A percentile compares a stretch with the other conserved stretches of the same genome.
These are phyloP conservation scores for Colletotrichum aenigma DNA, from an alignment of 2,329 filamentous ascomycete genomes.

Conservation along the genomic window DNA sequence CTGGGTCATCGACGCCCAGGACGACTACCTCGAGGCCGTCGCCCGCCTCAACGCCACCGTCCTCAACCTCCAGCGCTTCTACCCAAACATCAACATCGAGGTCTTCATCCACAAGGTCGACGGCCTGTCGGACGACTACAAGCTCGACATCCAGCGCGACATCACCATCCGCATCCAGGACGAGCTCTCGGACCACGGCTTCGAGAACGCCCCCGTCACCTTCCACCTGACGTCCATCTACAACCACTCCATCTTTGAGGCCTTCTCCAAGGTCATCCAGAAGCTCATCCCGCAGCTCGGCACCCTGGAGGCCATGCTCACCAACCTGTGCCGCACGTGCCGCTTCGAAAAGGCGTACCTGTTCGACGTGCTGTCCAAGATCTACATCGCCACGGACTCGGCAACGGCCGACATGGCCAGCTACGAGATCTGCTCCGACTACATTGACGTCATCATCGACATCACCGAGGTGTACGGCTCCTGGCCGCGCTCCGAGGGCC, in stretches of 20 bases:
- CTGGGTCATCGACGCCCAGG: conserved; percentile 98
- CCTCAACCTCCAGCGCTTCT: conserved; percentile 83
- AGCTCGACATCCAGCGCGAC: conserved; percentile 93
- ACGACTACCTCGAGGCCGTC: conserved; percentile 94
- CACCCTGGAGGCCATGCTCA: conserved; percentile 91
- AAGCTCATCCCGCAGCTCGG: conserved; percentile 94
- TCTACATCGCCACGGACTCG: conserved; percentile 96
- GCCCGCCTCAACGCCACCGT: conserved; percentile 87
- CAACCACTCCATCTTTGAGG: conserved; percentile 97
- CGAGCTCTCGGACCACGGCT: conserved; percentile 89
- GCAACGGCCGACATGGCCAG: conserved; percentile 92
- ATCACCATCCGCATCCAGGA: conserved; percentile 97
- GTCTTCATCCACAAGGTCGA: conserved; percentile 99
- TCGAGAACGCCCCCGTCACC: conserved; percentile 90
- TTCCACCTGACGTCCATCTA: conserved; percentile 98
- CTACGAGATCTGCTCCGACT: conserved; percentile 98
- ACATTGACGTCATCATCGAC: conserved; percentile 98
- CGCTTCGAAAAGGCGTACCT: conserved; percentile 98
- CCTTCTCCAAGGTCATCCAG: conserved; percentile 97
- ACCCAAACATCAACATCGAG: conserved; percentile 94
- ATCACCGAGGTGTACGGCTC: conserved; percentile 92
- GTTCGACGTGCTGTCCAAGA: conserved; percentile 97
- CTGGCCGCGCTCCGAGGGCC: conserved; percentile 65
- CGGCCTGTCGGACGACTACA: conserved; percentile 95
- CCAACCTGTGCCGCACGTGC: conserved; percentile 90